Evolutionary conservation across 2,329 filamentous ascomycete species (phyloP).

Genomic region (Fragosphaeria purpurea): DNA sequence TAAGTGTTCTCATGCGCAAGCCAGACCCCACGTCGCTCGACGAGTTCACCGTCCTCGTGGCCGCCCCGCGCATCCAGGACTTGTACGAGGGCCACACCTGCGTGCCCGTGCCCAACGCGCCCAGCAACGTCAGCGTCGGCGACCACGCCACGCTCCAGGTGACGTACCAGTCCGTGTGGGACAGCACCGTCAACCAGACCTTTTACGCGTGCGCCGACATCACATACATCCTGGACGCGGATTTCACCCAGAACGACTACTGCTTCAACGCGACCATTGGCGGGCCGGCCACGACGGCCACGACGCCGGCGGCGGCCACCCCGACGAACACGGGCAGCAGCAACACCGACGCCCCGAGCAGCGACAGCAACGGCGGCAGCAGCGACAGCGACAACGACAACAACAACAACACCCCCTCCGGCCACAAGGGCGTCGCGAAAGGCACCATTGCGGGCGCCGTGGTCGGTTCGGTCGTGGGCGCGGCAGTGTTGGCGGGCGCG

Average conservation of each 20-base stretch:
- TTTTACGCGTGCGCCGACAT: slow-evolving; percentile 29
- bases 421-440: slow-evolving; percentile 17
- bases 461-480: slow-evolving; percentile 23
- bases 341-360: neutral
- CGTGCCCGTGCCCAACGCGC: slow-evolving; percentile 20
- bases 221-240: slow-evolving; percentile 11
- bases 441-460: slow-evolving; percentile 27
- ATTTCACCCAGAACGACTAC: slow-evolving; percentile 20
- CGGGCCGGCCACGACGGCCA: slow-evolving; percentile 6
- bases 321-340: neutral
- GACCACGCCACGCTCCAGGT: slow-evolving; percentile 25
- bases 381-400: too few species aligned
- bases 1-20: too few species aligned
- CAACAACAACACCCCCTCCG: too few species aligned
- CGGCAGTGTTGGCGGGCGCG: slow-evolving; percentile 1
- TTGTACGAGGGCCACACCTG: slow-evolving; percentile 26
- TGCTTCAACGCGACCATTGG: slow-evolving; percentile 26
- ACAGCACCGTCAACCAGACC: slow-evolving; percentile 17
- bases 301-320: slow-evolving; percentile 2
- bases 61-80: slow-evolving; percentile 15
- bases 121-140: slow-evolving; percentile 18
- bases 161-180: slow-evolving; percentile 22
- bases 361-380: neutral
- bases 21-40: slow-evolving; percentile 20
- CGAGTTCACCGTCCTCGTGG: slow-evolving; percentile 21